Base-by-base conservation (phyloP, 192 early-diverging fungal species). In the Backusella luteola region DNA sequence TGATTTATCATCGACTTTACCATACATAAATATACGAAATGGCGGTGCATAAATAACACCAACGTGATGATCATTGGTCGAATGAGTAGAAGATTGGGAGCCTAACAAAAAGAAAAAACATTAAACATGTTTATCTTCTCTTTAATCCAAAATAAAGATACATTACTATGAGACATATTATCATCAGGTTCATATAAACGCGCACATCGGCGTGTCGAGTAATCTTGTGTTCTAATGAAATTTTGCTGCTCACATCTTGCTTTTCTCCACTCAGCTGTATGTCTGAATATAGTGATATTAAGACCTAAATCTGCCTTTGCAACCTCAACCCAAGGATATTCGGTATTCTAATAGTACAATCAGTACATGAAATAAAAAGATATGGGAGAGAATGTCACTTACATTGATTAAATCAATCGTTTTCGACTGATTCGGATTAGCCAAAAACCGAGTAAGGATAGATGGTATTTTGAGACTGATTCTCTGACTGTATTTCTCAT, bases 311-410 rank as follows among this genome's bases (percentile, higher is more conserved):
- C 84, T 17, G 86, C 73, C 19, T 83, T 88, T 4, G 91, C 89
- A 9, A 93, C 91, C 83, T 94, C 92, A 1, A 91, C 87, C 89
- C 90, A 94, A 15, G 86, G 74, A 56, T 77, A 78, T 44, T 79
- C 76, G 11, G 23, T 63, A 17, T 73, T 52, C 73, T 79, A 75
- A 38, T 66, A n/a, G 21, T 42, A 67, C 36, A 8, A 21, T 59
- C 3, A 2, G 3, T 26, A 59, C 23, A 8, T 26, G 26, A 59
- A 21, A 67, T 34, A 36, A 34, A 66, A 75, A 38, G 6, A 49
- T 35, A 11, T n/a, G 32, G 32, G 32, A 2, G 32, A 3, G 32
- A 32, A 32, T 67, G 38, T 11, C 11, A 35, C 29, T 67, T 49
- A 76, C 52, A 19, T 66, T 6, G 6, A 19, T 41, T 14, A 35